Conservation (phyloP, 257 asterid genomes). For the Paulownia fortunei region DNA sequence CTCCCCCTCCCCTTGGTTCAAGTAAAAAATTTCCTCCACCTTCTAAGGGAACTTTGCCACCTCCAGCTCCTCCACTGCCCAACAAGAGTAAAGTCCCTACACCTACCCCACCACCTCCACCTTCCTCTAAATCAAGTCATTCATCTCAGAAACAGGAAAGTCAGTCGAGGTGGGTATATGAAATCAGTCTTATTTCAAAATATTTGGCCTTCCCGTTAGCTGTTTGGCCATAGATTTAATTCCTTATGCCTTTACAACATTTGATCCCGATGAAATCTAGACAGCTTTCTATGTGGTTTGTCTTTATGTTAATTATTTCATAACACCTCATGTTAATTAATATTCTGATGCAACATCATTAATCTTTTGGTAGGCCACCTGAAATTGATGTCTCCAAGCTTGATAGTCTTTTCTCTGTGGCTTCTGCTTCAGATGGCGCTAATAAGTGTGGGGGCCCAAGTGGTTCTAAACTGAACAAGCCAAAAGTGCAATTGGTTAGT, state of each 20-base stretch:
- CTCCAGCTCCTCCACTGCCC: conserved; percentile 40
- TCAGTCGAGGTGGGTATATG: conserved; percentile 58
- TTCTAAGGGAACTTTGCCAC: conserved; percentile 30
- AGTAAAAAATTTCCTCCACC: conserved; percentile 30
- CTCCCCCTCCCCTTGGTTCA: conserved; percentile 25
- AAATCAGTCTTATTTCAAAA: conserved; percentile 25
- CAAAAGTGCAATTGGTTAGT: conserved; percentile 75
- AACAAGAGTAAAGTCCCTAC: not conserved
- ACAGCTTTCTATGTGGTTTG: conserved; percentile 4
- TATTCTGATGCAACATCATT: conserved; percentile 36
- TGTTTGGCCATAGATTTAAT: not conserved
- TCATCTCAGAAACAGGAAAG: conserved; percentile 57
- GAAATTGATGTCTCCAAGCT: conserved; percentile 80
- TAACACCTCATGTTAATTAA: not conserved
- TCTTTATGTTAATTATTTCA: not conserved
- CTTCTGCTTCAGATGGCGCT: conserved; percentile 70
- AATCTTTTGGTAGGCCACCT: conserved; percentile 61
- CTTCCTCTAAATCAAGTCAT: conserved; percentile 15
- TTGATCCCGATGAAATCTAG: not conserved
- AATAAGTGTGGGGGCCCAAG: conserved; percentile 74
- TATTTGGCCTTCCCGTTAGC: conserved; percentile 6
- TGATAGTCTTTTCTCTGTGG: conserved; percentile 79
- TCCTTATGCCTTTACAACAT: not conserved
- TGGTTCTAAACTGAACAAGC: conserved; percentile 69
- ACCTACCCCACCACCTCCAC: conserved; percentile 48